Percentiles rank a stretch among this genome's conserved stretches.
Conservation (phyloP, 345 rosid genomes). For the Eutrema yunnanense region DNA sequence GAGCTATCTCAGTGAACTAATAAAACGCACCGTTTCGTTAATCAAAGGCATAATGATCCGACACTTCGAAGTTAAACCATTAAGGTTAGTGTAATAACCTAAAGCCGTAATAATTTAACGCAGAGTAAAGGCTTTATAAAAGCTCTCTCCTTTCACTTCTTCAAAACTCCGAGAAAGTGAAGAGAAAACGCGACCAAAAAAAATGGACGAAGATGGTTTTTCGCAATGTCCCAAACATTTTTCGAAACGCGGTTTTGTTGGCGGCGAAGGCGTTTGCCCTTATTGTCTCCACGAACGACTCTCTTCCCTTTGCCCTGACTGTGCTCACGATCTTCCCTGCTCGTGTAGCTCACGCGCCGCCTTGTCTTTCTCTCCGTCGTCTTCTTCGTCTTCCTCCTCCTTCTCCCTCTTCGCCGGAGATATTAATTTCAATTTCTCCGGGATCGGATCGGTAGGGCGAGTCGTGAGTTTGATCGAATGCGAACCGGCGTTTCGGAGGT, state of each 20-base stretch:
- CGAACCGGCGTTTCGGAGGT: slow-evolving; percentile 76
- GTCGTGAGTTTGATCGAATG: slow-evolving; percentile 52
- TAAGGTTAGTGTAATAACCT: neutral
- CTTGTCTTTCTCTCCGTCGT: slow-evolving; percentile 38
- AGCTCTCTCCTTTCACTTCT: neutral
- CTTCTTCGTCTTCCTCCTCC: slow-evolving; percentile 43
- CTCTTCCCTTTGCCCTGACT: slow-evolving; percentile 72
- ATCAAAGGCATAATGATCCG: neutral
- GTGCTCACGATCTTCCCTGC: slow-evolving; percentile 72
- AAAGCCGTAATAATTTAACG: slow-evolving; percentile 22
- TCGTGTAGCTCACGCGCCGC: slow-evolving; percentile 45
- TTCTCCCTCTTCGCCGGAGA: slow-evolving; percentile 37
- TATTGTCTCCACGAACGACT: slow-evolving; percentile 78
- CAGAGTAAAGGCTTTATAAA: slow-evolving; percentile 8
- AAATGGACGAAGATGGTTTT: slow-evolving; percentile 60
- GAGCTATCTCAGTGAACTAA: neutral
- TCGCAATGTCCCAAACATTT: slow-evolving; percentile 76
- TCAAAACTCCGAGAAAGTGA: slow-evolving; percentile 7
- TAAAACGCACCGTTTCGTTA: neutral
- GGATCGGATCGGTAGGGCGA: slow-evolving; percentile 43
- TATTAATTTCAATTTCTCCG: neutral
- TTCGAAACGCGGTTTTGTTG: slow-evolving; percentile 34
- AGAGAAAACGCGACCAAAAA: neutral
- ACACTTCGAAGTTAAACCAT: slow-evolving; percentile 13
- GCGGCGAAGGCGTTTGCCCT: slow-evolving; percentile 78